Base-by-base conservation (phyloP, 441 rosid species). In the Pelargonium citronellum region DNA sequence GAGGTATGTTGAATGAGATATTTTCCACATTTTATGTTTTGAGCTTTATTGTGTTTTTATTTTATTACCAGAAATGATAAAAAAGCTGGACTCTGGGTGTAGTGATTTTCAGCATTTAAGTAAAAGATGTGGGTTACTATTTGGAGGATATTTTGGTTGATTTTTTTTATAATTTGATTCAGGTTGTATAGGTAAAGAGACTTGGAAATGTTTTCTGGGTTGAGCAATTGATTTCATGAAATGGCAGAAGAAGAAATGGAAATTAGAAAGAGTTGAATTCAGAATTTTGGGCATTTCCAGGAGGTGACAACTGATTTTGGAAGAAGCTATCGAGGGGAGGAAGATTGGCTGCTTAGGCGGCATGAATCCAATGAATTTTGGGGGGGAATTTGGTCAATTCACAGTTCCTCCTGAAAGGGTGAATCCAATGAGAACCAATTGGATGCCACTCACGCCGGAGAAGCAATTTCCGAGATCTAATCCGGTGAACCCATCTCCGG, bases 381-480 rank as follows among this genome's bases (percentile, higher is more conserved):
- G 86, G 16, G 81, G 66, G 15, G 43, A n/a, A 30, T n/a, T 63
- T 6, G 41, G 41, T 5, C 41, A 37, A 37, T 37, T 37, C 41
- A 13, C 37, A 63, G 13, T 12, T 46, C 73, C 73, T 11, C 12
- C 30, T 1, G 64, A 60, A 15, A 9, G 30, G 41, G 41, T 37
- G n/a, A 60, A 20, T 60, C 64, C 3, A 3, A 60, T 3, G 11
- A 11, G 84, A 81, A 64, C 68, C 67, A 53, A 81, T 69, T 92
- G 86, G 88, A 66, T 81, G 55, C 93, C 92, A 0, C 7, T 69
- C 17, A 86, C 95, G 15, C 88, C 91, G 2, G 77, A 69, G 55
- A 87, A 83, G 71, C 85, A 81, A 0, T 49, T 82, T 69, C 78
- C 69, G n/a, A 70, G 79, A 81, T 71, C 88, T 1, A 73, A 72